A percentile compares a stretch with the other conserved stretches of the same genome.
Conservation (phyloP, 2,329 filamentous ascomycete genomes). For the Sporothrix phasma region DNA sequence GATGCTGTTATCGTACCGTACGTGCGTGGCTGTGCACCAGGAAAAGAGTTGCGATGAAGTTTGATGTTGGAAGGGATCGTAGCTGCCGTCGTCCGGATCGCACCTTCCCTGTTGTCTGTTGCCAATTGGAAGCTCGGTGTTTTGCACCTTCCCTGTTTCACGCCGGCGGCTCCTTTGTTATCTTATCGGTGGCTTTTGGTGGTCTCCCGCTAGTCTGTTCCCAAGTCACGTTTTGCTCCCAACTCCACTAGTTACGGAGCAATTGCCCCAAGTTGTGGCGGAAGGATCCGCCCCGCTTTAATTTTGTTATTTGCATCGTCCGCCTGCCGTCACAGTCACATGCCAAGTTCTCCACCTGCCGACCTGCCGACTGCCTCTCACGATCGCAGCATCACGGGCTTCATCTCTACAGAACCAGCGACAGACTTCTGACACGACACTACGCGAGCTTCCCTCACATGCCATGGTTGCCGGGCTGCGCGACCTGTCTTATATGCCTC, state of each 20-base stretch:
- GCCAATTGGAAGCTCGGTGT: background rate
- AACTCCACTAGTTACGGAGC: background rate
- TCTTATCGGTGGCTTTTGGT: background rate
- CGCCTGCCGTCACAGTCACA: slow-evolving; percentile 4
- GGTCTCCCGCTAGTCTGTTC: too few species aligned
- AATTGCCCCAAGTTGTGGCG: background rate
- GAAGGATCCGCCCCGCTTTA: background rate
- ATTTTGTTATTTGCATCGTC: slow-evolving; percentile 5
- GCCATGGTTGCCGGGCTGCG: background rate
- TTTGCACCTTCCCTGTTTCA: background rate
- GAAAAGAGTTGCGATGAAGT: background rate
- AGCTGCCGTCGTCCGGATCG: background rate
- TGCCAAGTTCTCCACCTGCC: slow-evolving; percentile 7
- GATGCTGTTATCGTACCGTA: too few species aligned
- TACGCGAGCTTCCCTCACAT: background rate
- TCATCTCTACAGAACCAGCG: background rate
- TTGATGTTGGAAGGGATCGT: background rate
- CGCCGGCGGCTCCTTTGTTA: background rate
- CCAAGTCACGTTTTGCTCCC: too few species aligned
- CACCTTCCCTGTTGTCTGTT: background rate
- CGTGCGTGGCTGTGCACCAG: background rate
- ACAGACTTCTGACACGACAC: background rate
- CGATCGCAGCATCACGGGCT: too few species aligned
- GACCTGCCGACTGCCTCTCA: background rate
- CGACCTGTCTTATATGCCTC: background rate